Conservation (phyloP, 75 land plant species). For the Cupressus sempervirens region DNA sequence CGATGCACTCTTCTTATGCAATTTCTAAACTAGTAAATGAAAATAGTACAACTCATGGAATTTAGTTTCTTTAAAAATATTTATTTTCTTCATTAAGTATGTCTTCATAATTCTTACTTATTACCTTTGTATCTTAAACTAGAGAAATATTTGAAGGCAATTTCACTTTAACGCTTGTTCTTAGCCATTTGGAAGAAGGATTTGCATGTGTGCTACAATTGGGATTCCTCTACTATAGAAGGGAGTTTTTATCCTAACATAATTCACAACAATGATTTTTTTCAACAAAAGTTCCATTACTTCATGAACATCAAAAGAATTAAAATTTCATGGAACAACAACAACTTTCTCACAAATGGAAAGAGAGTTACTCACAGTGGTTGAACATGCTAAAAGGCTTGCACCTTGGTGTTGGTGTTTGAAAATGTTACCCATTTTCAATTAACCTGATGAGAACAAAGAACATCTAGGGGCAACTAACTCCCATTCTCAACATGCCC, state of each 20-base stretch:
- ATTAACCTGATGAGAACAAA: no score
- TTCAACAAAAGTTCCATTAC: not conserved
- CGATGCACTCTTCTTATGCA: constrained; percentile 65
- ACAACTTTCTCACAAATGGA: constrained; percentile 55
- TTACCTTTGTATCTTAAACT: constrained; percentile 32
- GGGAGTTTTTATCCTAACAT: constrained; percentile 32
- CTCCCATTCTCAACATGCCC: no score
- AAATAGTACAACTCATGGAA: constrained; percentile 43
- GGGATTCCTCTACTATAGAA: constrained; percentile 63
- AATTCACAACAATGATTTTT: not conserved
- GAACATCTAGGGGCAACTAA: no score
- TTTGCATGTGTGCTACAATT: constrained; percentile 68
- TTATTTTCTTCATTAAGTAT: not conserved
- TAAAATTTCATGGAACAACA: constrained; percentile 31
- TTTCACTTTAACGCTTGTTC: constrained; percentile 81
- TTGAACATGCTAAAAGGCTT: constrained; percentile 74
- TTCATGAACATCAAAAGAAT: not conserved
- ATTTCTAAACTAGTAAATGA: constrained; percentile 69
- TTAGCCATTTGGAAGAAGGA: constrained; percentile 96
- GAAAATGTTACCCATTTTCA: no score
- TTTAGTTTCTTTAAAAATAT: not conserved
- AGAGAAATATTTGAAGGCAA: constrained; percentile 63
- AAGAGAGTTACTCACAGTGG: constrained; percentile 71
- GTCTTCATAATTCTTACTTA: not conserved
- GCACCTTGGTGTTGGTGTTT: no score